These are phyloP conservation scores for Kuraishia cidri DNA, from an alignment of 805 yeast genomes.

Conservation along the genomic window DNA sequence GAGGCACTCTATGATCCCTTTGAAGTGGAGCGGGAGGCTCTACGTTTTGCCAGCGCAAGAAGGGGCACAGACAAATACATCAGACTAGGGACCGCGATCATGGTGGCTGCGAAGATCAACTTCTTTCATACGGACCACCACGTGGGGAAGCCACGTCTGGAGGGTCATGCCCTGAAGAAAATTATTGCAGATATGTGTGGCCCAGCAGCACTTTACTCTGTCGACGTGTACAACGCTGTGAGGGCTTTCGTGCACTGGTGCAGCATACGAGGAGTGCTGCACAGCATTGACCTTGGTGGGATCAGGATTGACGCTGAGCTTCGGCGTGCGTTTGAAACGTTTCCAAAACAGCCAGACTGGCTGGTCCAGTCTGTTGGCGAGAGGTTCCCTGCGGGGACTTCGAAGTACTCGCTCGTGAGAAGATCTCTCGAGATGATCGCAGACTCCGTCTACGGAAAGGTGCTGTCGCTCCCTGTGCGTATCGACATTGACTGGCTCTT, in stretches of 20 bases:
- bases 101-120: constrained; percentile 38
- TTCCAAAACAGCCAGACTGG: constrained; percentile 32
- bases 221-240: constrained; percentile 34
- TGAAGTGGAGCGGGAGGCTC: constrained; percentile 21
- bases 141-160: constrained; percentile 34
- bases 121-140: constrained; percentile 50
- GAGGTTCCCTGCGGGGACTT: constrained; percentile 46
- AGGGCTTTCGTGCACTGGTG: constrained; percentile 50
- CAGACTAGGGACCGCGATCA: constrained; percentile 28
- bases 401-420: constrained; percentile 32
- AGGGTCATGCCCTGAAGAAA: constrained; percentile 31
- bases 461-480: constrained; percentile 26
- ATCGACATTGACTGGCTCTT: constrained; percentile 22
- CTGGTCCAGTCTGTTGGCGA: constrained; percentile 28
- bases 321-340: constrained; percentile 20
- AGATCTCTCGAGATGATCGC: constrained; percentile 26
- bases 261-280: constrained; percentile 35
- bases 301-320: constrained; percentile 23
- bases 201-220: constrained; percentile 24
- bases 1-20: constrained; percentile 24
- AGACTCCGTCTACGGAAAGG: constrained; percentile 25
- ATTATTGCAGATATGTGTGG: constrained; percentile 31
- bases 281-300: constrained; percentile 28
- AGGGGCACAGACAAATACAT: constrained; percentile 20
- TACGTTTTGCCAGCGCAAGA: constrained; percentile 18